Evolutionary conservation across 2,329 filamentous ascomycete species (phyloP), one percentile per base, ranked within the genome.

Genomic region (Diaporthe capsici): DNA sequence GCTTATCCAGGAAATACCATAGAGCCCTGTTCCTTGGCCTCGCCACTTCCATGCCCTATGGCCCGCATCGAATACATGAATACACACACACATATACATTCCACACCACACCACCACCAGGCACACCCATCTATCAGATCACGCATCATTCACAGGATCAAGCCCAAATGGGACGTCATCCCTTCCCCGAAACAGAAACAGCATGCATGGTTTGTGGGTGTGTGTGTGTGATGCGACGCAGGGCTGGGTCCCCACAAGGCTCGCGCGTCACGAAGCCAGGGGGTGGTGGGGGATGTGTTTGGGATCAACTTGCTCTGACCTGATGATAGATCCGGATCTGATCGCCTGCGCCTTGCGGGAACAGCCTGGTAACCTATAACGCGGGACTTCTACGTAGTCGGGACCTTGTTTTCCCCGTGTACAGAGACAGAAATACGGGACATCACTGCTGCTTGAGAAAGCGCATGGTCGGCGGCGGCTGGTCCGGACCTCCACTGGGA

Each of bases 181-280:
- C 42, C 34, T 37, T n/a, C 42, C 61, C 61, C 61, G 61, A 67
- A 67, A 67, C 61, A 67, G 42, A 31, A 37, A 47, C 25, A 37
- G 4, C 28, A 15, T 34, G 53, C 20, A 49, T 49, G 20, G 44
- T 22, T 6, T 49, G 44, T 22, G 20, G 9, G 44, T 22, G 44
- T 49, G 34, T 61, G 25, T 65, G 60, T 44, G 25, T 65, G 61
- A 67, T 67, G 44, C 28, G 61, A 13, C 61, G 25, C 61, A 67
- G 61, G 61, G 25, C 61, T 67, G 61, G 39, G 61, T 25, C 44
- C 55, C 61, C 61, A 67, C 61, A 67, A 49, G 42, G 61, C 42
- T 49, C 61, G 61, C 61, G 42, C 28, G 61, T 37, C 61, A 31
- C 61, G 25, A 20, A 34, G 39, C 61, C 10, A n/a, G 25, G 42